Evolutionary conservation across 176 grass and related monocot species (phyloP).

Genomic region (Paspalum vaginatum): DNA sequence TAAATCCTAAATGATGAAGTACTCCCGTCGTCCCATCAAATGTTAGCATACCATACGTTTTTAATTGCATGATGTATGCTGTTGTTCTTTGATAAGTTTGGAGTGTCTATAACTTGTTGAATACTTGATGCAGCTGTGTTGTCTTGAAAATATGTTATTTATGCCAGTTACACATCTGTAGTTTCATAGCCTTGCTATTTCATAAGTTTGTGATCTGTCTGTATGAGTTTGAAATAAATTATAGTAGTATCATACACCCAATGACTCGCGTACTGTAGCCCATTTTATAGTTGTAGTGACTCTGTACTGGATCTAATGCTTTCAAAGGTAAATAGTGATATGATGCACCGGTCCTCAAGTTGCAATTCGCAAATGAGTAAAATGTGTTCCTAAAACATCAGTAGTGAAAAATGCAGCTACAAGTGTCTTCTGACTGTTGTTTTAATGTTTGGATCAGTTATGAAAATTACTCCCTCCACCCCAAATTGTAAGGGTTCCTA

Average conservation of each 20-base stretch:
- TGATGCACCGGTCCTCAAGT: neutral
- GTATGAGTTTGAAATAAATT: constrained; percentile 26
- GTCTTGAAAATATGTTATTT: neutral
- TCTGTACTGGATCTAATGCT: constrained; percentile 4
- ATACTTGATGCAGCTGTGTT: neutral
- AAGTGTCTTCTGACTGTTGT: constrained; percentile 15
- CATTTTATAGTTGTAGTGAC: neutral
- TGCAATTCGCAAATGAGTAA: neutral
- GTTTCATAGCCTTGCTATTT: neutral
- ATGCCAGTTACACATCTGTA: neutral
- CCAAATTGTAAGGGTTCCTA: no score
- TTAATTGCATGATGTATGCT: neutral
- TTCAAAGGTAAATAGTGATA: neutral
- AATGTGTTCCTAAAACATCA: neutral
- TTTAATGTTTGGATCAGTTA: constrained; percentile 7
- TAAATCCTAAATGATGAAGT: neutral
- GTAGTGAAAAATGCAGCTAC: neutral
- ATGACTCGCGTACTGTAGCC: neutral
- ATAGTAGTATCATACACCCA: neutral
- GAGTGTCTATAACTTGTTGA: neutral
- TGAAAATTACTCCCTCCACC: no score
- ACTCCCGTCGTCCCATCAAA: neutral
- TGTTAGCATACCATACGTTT: neutral
- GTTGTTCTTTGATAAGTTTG: neutral
- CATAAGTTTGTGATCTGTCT: neutral